Evolutionary conservation across 78 protist genomes (phyloP).

Genomic region (slime mould (Dictyostelium discoideum)): DNA sequence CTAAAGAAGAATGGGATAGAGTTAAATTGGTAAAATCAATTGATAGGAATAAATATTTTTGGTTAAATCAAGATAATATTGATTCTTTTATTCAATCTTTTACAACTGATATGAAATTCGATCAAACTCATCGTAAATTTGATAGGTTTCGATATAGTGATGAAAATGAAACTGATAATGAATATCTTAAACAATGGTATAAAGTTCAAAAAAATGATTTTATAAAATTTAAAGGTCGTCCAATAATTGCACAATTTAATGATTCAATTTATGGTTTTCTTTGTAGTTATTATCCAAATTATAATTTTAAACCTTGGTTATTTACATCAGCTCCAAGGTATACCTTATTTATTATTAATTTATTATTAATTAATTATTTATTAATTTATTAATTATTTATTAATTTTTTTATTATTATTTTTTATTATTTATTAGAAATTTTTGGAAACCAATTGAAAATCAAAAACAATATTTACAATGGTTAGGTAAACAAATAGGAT

Average conservation of each 20-base stretch:
- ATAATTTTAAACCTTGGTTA: conserved; percentile 45
- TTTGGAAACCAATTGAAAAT: conserved; percentile 43
- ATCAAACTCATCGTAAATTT: background rate
- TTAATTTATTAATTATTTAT: background rate
- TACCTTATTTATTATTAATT: no score
- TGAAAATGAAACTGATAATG: background rate
- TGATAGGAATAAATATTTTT: background rate
- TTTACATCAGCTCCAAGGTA: conserved; percentile 37
- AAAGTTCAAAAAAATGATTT: conserved; percentile 3
- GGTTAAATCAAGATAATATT: background rate
- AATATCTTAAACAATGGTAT: conserved; percentile 30
- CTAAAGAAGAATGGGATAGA: conserved; percentile 8
- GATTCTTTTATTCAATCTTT: background rate
- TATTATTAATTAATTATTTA: background rate
- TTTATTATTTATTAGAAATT: background rate
- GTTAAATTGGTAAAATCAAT: background rate
- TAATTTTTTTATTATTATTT: no score
- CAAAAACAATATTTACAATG: conserved; percentile 33
- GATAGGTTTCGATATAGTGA: background rate
- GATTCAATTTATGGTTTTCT: conserved; percentile 33
- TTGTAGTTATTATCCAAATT: background rate
- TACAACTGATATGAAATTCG: background rate
- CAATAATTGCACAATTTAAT: background rate
- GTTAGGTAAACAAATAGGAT: conserved; percentile 12
- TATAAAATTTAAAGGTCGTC: background rate